Evolutionary conservation across 129 eudicot genomes (phyloP), one percentile per base, ranked within the genome.

Genomic region (Flaveria sonorensis): DNA sequence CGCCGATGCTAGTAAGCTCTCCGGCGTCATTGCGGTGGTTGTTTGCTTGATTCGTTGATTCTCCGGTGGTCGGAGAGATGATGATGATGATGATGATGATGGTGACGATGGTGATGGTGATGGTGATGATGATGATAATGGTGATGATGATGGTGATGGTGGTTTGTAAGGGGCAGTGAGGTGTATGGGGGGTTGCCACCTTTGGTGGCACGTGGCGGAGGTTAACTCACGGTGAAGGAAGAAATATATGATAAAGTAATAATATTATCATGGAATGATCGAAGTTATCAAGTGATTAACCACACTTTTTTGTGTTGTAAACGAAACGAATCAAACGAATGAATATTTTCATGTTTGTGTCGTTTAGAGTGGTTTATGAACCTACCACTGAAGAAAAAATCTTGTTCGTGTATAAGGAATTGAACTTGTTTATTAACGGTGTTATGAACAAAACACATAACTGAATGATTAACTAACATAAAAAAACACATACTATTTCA

Each of bases 1-100:
- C 30, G 97, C 97, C 42, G 92, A 87, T 40, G 96, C 93, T 32
- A 84, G 20, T 47, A 94, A 73, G 59, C 90, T 82, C 46, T 85
- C 93, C 21, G 85, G 81, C 1, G 83, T 86, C 97, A 93, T 93
- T 71, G 72, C 42, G 70, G 45, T 39, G 8, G 46, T 20, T 64
- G 61, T 46, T 32, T 28, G 10, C 1, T 43, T 30, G 36, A 30
- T 43, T 43, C 3, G 48, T 45, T 45, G 28, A 19, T 48, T 50
- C 36, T 46, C 81, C 51, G 76, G 56, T 57, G 65, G 2, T 51
- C 30, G 60, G 46, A 16, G 70, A 50, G 15, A 65, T 55, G 78
- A 63, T 51, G 71, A 42, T 24, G 86, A 60, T 60, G 65, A 53
- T 64, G 51, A 26, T 20, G 18, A 26, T 0, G 12, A 24, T n/a